Base-by-base conservation (phyloP, 139 green algal species). In the Picochlorum costavermella region DNA sequence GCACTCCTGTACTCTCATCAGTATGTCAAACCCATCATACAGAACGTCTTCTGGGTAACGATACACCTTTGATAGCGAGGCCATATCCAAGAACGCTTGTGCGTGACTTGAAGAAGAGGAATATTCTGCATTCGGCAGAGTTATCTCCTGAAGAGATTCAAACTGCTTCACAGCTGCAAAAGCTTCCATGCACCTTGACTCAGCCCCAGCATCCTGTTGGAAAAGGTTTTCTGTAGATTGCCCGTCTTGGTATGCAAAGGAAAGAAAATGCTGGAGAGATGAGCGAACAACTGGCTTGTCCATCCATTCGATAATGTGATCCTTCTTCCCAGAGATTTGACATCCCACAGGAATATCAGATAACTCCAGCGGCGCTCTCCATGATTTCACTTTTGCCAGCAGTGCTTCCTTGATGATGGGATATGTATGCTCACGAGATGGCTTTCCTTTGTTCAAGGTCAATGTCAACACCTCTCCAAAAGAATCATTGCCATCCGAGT, bases 121-220 rank as follows among this genome's bases (percentile, higher is more conserved):
- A 23, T 70, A 40, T 40, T 62, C 40, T 20, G 46, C n/a, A 55
- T 55, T 23, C 14, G 8, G 25, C 25, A 37, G 3, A n/a, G 11
- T 44, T 46, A 46, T 30, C 56, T 29, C 56, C 26, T 69, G 63
- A 70, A 74, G 23, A 14, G 63, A 36, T 63, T 88, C 82, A 70
- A 79, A 90, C 64, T 71, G 70, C 45, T 65, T 76, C 36, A 92
- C 83, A n/a, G 82, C 82, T 37, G 60, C 64, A 63, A 88, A 89
- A 2, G 86, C 86, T 63, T 92, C 83, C 23, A 48, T 69, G 64
- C 86, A 92, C 28, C 81, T 75, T 31, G 66, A 71, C 46, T 89
- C 77, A 25, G 84, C 63, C 2, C 60, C 62, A 16, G 75, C 61
- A 61, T 92, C 85, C 26, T 72, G 64, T 37, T 75, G 73, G 49